Percentiles rank a stretch among this genome's conserved stretches.
phyloP scores from a whole-genome alignment of 371 early-diverging fungal genomes.

The Mucor plumbeus region DNA sequence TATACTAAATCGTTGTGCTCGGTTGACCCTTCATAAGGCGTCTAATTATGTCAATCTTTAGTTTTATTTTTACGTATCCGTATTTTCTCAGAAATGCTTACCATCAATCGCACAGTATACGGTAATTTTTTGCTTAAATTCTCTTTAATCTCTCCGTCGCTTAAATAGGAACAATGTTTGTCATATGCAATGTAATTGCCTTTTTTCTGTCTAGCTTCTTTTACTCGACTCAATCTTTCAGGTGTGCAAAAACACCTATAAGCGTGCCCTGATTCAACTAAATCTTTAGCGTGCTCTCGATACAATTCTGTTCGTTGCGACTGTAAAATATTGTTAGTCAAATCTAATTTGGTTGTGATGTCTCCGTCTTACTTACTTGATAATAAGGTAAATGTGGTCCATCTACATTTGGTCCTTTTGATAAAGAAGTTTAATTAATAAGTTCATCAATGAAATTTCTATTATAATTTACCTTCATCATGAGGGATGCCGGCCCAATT shows the following conservation, averaged over 20 bases:
- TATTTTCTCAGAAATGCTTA: slow-evolving; percentile 26
- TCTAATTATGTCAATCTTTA: slow-evolving; percentile 30
- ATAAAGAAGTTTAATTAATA: background rate
- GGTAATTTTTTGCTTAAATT: slow-evolving; percentile 59
- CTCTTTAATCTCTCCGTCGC: slow-evolving; percentile 63
- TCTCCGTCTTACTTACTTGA: slow-evolving; percentile 50
- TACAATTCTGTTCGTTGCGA: slow-evolving; percentile 81
- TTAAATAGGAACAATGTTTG: slow-evolving; percentile 76
- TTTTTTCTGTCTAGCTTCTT: slow-evolving; percentile 58
- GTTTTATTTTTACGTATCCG: no score
- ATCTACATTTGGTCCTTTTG: slow-evolving; percentile 60
- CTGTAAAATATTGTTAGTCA: slow-evolving; percentile 33
- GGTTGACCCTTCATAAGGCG: slow-evolving; percentile 64
- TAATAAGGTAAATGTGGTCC: slow-evolving; percentile 73
- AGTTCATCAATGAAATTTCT: background rate
- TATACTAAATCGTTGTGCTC: slow-evolving; percentile 78
- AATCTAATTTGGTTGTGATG: background rate
- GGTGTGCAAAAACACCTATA: slow-evolving; percentile 91
- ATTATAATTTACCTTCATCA: slow-evolving; percentile 71
- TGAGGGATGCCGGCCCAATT: slow-evolving; percentile 80
- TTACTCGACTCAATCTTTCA: slow-evolving; percentile 70
- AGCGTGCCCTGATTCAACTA: slow-evolving; percentile 81
- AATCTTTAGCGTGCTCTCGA: slow-evolving; percentile 63
- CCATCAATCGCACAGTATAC: slow-evolving; percentile 78
- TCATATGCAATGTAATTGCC: slow-evolving; percentile 81